These are phyloP conservation scores for Solanum hybrid DNA, from an alignment of 305 asterid species.

Conservation along the genomic window DNA sequence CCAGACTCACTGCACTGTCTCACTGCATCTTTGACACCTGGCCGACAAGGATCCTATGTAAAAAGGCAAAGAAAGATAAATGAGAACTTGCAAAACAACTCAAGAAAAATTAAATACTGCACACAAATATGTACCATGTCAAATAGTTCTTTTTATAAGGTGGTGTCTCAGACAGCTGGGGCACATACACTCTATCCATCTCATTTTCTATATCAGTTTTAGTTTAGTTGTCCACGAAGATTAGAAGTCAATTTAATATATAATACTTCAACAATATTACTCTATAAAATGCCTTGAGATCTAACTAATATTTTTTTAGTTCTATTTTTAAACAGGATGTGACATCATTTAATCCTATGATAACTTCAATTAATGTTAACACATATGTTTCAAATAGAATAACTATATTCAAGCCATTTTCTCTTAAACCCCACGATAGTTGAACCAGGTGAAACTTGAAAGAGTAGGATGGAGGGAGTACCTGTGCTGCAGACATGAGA, in stretches of 20 bases:
- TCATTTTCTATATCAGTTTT: not conserved
- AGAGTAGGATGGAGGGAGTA: not conserved
- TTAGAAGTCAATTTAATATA: not conserved
- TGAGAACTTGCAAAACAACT: slow-evolving; percentile 1
- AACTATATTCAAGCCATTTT: not conserved
- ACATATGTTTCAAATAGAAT: not conserved
- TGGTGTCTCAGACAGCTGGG: not conserved
- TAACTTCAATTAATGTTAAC: not conserved
- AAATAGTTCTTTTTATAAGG: not conserved
- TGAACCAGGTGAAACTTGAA: not conserved
- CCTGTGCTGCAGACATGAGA: not conserved
- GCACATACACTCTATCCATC: not conserved
- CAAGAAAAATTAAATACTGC: not conserved
- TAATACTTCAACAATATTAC: not conserved
- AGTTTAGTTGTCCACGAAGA: not conserved
- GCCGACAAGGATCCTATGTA: slow-evolving; percentile 95
- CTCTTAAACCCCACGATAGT: not conserved
- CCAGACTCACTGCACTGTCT: slow-evolving; percentile 75
- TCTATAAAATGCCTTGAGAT: not conserved
- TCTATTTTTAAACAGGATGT: not conserved
- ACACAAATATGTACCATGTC: not conserved
- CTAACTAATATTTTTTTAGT: not conserved
- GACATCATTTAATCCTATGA: not conserved
- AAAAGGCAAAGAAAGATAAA: slow-evolving; percentile 1
- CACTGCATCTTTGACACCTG: slow-evolving; percentile 94